Evolutionary conservation across 208 protist species (phyloP), one percentile per base, ranked within the genome.

Genomic region (Crithidia thermophila): DNA sequence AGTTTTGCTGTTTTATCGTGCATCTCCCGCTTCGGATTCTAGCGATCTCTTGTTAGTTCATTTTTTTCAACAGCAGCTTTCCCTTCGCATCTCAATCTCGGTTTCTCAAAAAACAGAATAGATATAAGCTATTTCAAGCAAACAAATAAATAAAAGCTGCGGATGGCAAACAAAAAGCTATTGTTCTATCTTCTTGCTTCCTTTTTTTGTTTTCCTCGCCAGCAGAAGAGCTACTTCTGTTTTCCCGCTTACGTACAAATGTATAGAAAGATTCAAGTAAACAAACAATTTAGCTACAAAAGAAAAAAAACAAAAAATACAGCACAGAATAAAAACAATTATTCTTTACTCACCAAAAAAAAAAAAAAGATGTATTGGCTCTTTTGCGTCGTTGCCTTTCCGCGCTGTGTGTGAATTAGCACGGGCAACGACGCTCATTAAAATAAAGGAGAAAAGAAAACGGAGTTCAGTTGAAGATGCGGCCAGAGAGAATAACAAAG

Each of bases 401-500:
- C n/a, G n/a, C n/a, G n/a, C n/a, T n/a, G n/a, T n/a, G n/a, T n/a
- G n/a, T n/a, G n/a, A n/a, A n/a, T n/a, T n/a, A n/a, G n/a, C n/a
- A n/a, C n/a, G n/a, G n/a, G n/a, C n/a, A n/a, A n/a, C n/a, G n/a
- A n/a, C n/a, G n/a, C n/a, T n/a, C n/a, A n/a, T n/a, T n/a, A n/a
- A 46, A 30, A 20, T 33, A 31, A 56, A 55, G 43, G 37, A 18
- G 43, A 20, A 64, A 40, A 64, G 14, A 69, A 61, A 57, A 27
- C 55, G 2, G 28, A 37, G 1, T 20, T 23, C 20, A n/a, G n/a
- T 36, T 11, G 9, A 49, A 39, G 31, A 58, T 43, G 9, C 34
- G 52, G 52, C 52, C 8, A 40, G 34, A n/a, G n/a, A 58, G 52
- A 58, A 58, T 31, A 30, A 13, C 31, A 58, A 58, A 58, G 55